A percentile compares a stretch with the other conserved stretches of the same genome.
Evolutionary conservation across 73 alveolate genomes (phyloP).

Genomic region (Paramecium sonneborni): DNA sequence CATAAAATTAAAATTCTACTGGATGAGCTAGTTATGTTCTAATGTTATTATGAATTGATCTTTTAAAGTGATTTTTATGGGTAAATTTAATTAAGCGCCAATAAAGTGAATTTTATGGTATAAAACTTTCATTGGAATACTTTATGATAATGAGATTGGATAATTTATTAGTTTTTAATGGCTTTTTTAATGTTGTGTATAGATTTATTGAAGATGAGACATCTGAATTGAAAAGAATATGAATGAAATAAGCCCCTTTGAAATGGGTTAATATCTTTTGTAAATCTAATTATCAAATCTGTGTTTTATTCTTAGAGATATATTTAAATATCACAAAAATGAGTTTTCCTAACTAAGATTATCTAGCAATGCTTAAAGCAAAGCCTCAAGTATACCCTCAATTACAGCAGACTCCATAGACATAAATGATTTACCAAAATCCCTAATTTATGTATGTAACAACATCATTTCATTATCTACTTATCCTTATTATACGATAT

Average conservation of each 20-base stretch:
- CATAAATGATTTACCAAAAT: background rate
- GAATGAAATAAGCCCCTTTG: background rate
- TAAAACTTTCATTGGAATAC: too few species aligned
- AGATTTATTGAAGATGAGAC: background rate
- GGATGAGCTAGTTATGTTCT: background rate
- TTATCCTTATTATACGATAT: background rate
- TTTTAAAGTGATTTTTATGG: too few species aligned
- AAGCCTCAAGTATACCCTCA: conserved; percentile 11
- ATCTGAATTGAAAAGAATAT: background rate
- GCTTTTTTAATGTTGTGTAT: background rate
- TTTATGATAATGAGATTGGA: background rate
- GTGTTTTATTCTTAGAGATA: conserved; percentile 18
- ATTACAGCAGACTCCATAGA: background rate
- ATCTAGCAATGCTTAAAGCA: conserved; percentile 37
- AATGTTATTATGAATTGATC: background rate
- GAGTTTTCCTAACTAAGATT: conserved; percentile 45
- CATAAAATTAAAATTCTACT: too few species aligned
- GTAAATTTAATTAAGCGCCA: too few species aligned
- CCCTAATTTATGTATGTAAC: conserved; percentile 6
- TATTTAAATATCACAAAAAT: conserved; percentile 2
- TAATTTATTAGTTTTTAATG: too few species aligned
- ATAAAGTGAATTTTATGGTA: too few species aligned
- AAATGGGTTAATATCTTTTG: conserved; percentile 24
- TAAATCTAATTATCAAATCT: conserved; percentile 22
- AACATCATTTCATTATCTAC: background rate